Percentiles rank a stretch among this genome's conserved stretches.
Evolutionary conservation across 208 protist species (phyloP).

Genomic region (Sergeia podlipaevii): DNA sequence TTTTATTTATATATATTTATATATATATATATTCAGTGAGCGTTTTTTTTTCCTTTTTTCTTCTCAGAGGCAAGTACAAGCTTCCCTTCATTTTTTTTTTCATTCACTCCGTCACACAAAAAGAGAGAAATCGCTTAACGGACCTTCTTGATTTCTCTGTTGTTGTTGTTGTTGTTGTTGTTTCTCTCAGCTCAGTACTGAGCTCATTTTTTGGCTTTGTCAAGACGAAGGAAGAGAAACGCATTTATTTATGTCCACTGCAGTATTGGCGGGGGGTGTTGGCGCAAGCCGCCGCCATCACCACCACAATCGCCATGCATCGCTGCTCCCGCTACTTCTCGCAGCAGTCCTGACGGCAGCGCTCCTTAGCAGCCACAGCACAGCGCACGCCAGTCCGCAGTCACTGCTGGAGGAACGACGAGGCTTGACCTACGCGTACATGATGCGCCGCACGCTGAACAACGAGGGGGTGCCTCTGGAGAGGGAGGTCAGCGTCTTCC

Average conservation of each 20-base stretch:
- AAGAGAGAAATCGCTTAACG: not conserved
- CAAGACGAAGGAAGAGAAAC: not conserved
- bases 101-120: not conserved
- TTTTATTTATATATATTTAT: constrained; percentile 1
- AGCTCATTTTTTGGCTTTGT: not conserved
- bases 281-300: no score
- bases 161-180: not conserved
- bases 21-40: not conserved
- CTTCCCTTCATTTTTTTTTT: not conserved
- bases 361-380: no score
- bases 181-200: constrained; percentile 5
- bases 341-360: no score
- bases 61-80: not conserved
- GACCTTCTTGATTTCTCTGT: not conserved
- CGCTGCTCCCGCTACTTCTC: no score
- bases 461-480: not conserved
- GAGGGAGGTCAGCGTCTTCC: not conserved
- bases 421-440: no score
- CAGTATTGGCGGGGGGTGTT: no score
- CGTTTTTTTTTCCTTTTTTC: not conserved
- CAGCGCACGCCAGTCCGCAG: no score
- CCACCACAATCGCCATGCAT: no score
- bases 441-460: no score
- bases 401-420: no score
- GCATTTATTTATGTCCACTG: no score